Conservation (phyloP, 768 basidiomycete species). For the Hemileccinum impolitum region DNA sequence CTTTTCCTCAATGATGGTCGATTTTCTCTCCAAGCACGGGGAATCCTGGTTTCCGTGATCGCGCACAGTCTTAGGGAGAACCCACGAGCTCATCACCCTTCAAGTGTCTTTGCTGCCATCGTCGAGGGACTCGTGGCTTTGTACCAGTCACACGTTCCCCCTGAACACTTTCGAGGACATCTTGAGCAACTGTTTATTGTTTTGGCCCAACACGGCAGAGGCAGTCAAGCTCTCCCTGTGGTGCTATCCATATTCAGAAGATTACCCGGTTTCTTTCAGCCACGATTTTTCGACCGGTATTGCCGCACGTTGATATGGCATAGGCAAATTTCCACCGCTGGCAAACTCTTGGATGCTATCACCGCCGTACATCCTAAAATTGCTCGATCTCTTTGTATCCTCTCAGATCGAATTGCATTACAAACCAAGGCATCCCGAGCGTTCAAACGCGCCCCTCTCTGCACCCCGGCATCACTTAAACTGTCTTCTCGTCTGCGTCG, state of each 20-base stretch:
- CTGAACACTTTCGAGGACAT: slow-evolving; percentile 39
- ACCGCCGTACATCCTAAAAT: slow-evolving; percentile 8
- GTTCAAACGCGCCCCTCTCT: slow-evolving; percentile 2
- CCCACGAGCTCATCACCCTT: slow-evolving; percentile 29
- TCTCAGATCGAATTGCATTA: slow-evolving; percentile 3
- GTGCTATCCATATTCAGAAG: slow-evolving; percentile 37
- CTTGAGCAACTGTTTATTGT: slow-evolving; percentile 43
- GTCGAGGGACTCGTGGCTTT: slow-evolving; percentile 34
- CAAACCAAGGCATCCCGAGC: slow-evolving; percentile 10
- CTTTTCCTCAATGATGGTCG: slow-evolving; percentile 32
- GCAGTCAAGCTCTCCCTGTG: slow-evolving; percentile 35
- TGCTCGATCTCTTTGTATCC: slow-evolving; percentile 9
- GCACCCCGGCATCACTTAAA: slow-evolving; percentile 10
- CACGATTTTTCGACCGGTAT: slow-evolving; percentile 35
- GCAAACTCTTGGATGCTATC: slow-evolving; percentile 28
- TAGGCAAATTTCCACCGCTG: slow-evolving; percentile 38
- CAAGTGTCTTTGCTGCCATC: slow-evolving; percentile 31
- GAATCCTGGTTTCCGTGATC: slow-evolving; percentile 38
- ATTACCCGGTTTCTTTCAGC: slow-evolving; percentile 39
- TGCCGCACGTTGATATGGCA: slow-evolving; percentile 38
- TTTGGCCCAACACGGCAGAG: slow-evolving; percentile 39
- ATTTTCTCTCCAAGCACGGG: slow-evolving; percentile 31
- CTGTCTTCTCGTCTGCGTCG: slow-evolving; percentile 17
- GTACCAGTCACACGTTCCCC: slow-evolving; percentile 35
- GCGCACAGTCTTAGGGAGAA: slow-evolving; percentile 37